Base-by-base conservation (phyloP, 1,284 basidiomycete genomes). In the Farysia itapuensis region DNA sequence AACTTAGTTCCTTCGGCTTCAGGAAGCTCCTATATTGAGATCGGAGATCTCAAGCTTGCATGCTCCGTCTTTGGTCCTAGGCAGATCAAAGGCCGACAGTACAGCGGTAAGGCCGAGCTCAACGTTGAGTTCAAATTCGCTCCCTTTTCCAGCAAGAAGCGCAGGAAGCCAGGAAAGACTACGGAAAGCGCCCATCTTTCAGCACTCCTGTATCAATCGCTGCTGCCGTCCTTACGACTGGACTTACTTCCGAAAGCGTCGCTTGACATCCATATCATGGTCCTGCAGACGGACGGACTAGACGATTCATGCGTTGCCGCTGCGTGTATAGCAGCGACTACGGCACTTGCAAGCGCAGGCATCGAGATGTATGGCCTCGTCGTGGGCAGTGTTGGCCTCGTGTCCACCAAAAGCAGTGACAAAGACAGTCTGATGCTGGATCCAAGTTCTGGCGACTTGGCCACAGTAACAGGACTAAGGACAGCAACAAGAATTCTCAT, bases 1-100 rank as follows among this genome's bases (percentile, higher is more conserved):
- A 90, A 91, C 4, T 79, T 97, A 7, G 89, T 95, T 38, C 88
- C 81, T 47, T 91, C 94, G 78, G 92, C 94, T 2, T 92, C 91
- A 69, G 94, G 94, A 0, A 94, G 90, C 31, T 90, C 90, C 9
- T 98, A 96, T 74, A 87, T 97, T 59, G 94, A 98, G 78, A 88
- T 85, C 12, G 88, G 84, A 51, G 82, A 82, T 65, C 88, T 90
- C 0, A 98, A 97, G 80, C 85, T 97, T 59, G 90, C 91, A 3
- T 95, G 91, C 74, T 91, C 93, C 32, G 89, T 96, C 88, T 96
- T 96, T 77, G 94, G 94, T 0, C 95, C 94, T 8, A 84, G 92
- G 44, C 93, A 92, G 70, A 60, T 87, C 20, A 89, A 87, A 14
- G 53, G 81, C 84, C 82, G 56, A 79, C 83, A 39, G 5, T 97